These are phyloP conservation scores for Stephania cephalantha DNA, from an alignment of 164 flowering plant genomes.

Conservation along the genomic window DNA sequence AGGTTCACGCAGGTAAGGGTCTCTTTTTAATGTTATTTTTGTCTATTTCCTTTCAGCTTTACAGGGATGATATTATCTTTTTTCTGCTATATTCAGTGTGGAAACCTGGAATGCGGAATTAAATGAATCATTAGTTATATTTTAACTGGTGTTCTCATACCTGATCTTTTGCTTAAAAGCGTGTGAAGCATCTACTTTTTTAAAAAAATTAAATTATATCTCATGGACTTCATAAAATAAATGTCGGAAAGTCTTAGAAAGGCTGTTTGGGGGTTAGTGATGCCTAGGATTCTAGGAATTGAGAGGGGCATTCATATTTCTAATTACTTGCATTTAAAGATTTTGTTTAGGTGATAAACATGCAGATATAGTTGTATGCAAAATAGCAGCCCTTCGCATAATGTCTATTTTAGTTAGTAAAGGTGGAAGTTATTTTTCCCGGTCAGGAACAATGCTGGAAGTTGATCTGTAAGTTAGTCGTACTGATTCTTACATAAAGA, in stretches of 20 bases:
- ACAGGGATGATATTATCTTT: too few species aligned
- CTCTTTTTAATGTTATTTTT: not conserved
- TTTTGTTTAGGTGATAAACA: not conserved
- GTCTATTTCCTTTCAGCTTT: not conserved
- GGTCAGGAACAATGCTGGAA: not conserved
- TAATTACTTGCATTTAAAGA: not conserved
- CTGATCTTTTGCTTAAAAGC: not conserved
- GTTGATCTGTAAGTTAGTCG: not conserved
- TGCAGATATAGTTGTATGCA: not conserved
- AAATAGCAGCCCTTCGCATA: not conserved
- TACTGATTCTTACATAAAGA: not conserved
- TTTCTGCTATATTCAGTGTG: not conserved
- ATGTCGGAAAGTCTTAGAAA: not conserved
- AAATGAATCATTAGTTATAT: not conserved
- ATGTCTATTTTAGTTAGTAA: not conserved
- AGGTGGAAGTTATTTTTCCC: not conserved
- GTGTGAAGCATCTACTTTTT: not conserved
- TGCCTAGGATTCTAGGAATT: not conserved
- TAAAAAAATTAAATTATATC: too few species aligned
- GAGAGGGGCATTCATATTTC: not conserved
- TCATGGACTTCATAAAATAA: not conserved
- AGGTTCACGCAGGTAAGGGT: constrained; percentile 68
- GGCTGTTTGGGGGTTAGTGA: not conserved
- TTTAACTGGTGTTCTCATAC: not conserved
- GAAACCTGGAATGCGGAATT: not conserved